Evolutionary conservation across 1,284 basidiomycete genomes (phyloP).

Genomic region (Ustanciosporium gigantosporum): DNA sequence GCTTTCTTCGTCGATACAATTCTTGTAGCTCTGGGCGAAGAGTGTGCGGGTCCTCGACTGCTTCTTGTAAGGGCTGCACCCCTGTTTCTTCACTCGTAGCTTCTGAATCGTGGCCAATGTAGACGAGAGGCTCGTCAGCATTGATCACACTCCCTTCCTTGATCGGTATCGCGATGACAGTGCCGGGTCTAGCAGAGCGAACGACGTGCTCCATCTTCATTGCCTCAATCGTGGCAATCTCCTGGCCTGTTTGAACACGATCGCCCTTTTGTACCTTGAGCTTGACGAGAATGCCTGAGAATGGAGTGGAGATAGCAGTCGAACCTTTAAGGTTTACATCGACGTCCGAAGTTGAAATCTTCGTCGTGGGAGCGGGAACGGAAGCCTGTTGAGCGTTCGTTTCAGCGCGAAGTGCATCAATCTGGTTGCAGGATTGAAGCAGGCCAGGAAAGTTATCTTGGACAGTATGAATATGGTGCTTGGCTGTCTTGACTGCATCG

Average conservation of each 20-base stretch:
- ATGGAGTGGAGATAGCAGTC: constrained; percentile 9
- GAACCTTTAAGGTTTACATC: background rate
- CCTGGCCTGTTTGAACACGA: constrained; percentile 64
- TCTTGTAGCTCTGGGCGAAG: constrained; percentile 26
- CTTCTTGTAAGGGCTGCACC: background rate
- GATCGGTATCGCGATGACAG: constrained; percentile 5
- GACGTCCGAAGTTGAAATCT: background rate
- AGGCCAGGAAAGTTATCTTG: constrained; percentile 2
- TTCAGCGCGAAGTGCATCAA: constrained; percentile 4
- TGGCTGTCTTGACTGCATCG: constrained; percentile 3
- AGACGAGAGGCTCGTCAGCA: constrained; percentile 11
- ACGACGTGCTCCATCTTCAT: constrained; percentile 71
- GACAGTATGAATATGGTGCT: constrained; percentile 24
- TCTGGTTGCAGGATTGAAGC: background rate
- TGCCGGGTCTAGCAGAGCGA: constrained; percentile 4
- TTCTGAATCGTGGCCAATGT: constrained; percentile 1
- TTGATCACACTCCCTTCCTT: constrained; percentile 22
- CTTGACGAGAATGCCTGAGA: constrained; percentile 19
- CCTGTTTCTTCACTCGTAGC: background rate
- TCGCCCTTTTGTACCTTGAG: constrained; percentile 46
- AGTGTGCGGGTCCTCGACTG: constrained; percentile 8
- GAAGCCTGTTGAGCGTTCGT: background rate
- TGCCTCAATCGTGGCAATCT: constrained; percentile 70
- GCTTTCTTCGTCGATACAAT: constrained; percentile 5
- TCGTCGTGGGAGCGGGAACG: background rate